phyloP scores from a whole-genome alignment of 1,284 basidiomycete species.

The Leccinum solheimii region DNA sequence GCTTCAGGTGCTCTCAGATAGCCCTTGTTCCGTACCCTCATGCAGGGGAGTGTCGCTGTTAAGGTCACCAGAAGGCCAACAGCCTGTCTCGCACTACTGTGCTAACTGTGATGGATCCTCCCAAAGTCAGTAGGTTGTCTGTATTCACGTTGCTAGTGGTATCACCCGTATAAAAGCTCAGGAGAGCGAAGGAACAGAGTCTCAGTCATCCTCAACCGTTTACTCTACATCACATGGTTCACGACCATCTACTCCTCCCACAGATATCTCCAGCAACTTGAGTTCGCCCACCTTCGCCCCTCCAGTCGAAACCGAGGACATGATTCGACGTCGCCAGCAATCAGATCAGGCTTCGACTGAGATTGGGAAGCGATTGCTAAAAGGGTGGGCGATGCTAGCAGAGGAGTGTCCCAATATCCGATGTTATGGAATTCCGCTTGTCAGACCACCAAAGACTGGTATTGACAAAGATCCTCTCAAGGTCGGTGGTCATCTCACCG shows the following conservation, averaged over 20 bases:
- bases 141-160: slow-evolving; percentile 1
- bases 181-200: slow-evolving; percentile 24
- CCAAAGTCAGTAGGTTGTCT: slow-evolving; percentile 31
- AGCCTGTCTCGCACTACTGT: slow-evolving; percentile 55
- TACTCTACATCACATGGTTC: slow-evolving; percentile 54
- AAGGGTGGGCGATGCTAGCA: slow-evolving; percentile 82
- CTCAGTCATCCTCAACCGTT: slow-evolving; percentile 44
- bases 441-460: slow-evolving; percentile 66
- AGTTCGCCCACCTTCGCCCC: slow-evolving; percentile 63
- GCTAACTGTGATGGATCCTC: slow-evolving; percentile 55
- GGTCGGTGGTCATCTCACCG: slow-evolving; percentile 39
- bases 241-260: slow-evolving; percentile 69
- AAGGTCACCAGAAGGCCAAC: slow-evolving; percentile 57
- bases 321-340: slow-evolving; percentile 67
- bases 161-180: slow-evolving; percentile 24
- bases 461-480: slow-evolving; percentile 63
- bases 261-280: slow-evolving; percentile 61
- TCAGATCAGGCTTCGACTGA: slow-evolving; percentile 76
- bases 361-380: slow-evolving; percentile 72
- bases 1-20: slow-evolving; percentile 64
- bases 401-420: slow-evolving; percentile 71
- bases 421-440: slow-evolving; percentile 74
- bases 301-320: slow-evolving; percentile 62
- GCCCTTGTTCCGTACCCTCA: slow-evolving; percentile 52
- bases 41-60: slow-evolving; percentile 64